Evolutionary conservation across 108 stramenopile species (phyloP), one percentile per base, ranked within the genome.

Genomic region (Cyclostephanos invisitatus): DNA sequence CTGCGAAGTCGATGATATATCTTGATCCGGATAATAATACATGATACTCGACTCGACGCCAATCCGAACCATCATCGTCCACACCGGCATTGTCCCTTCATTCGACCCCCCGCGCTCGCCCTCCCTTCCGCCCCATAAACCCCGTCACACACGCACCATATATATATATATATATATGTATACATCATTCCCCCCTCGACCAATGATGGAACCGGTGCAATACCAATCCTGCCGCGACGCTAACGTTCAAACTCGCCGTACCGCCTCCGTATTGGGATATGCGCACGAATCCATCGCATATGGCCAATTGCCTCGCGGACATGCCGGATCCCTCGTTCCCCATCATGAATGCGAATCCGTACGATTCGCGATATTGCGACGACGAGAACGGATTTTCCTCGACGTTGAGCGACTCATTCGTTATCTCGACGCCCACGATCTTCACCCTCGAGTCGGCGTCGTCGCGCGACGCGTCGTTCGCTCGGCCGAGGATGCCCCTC

Each of bases 211-310:
- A 83, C 40, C 85, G 25, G 54, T 91, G 87, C 50, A 90, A 59
- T 14, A 88, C 84, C 28, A 90, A 62, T 27, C 81, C 81, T 9
- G 85, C 87, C 21, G 94, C 91, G 24, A 93, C 90, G 67, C 84
- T 84, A 20, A 95, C 94, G 70, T 95, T 95, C 42, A 95, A 73
- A 82, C 90, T 91, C 22, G 94, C 94, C 46, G 94, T 95, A 40
- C 94, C 94, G 14, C 77, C 80, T 17, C 94, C 94, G 67, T 89
- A 91, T 67, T 95, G 94, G 2, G 87, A 85, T 62, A 93, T 90
- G 25, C 84, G 57, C 0, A 92, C 50, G 63, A 93, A 85, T 22
- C 69, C 83, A 75, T 91, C 78, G 70, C 94, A 95, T 0, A 83
- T 40, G 14, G 77, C 62, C 82, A 91, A 81, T 65, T 93, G 91